Percentiles rank a stretch among this genome's conserved stretches.
Evolutionary conservation across 805 yeast species (phyloP).

Genomic region (Suhomyces tanzawaensis): DNA sequence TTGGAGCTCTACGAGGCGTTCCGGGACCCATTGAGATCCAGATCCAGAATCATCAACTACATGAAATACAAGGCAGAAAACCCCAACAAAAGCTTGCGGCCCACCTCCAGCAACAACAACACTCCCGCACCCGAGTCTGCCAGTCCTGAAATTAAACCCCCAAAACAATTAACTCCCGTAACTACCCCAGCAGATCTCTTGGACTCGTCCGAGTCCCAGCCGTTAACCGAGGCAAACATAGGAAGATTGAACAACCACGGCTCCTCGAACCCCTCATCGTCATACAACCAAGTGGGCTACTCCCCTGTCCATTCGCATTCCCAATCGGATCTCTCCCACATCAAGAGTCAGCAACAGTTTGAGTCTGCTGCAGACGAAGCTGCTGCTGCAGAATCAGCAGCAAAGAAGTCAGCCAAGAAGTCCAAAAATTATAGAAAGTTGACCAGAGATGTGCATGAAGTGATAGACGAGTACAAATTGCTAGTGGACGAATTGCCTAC

Average conservation of each 20-base stretch:
- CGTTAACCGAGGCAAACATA: slow-evolving; percentile 33
- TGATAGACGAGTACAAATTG: slow-evolving; percentile 67
- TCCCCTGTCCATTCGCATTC: slow-evolving; percentile 2
- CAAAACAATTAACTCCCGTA: slow-evolving; percentile 6
- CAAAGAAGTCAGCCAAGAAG: slow-evolving; percentile 29
- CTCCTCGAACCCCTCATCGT: slow-evolving; percentile 1
- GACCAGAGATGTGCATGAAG: slow-evolving; percentile 61
- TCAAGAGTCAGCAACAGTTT: neutral
- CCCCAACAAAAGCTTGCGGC: slow-evolving; percentile 18
- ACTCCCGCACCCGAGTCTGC: neutral
- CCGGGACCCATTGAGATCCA: slow-evolving; percentile 66
- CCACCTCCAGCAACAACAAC: slow-evolving; percentile 9
- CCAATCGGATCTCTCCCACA: slow-evolving; percentile 3
- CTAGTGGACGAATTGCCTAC: slow-evolving; percentile 70
- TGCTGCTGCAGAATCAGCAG: slow-evolving; percentile 12
- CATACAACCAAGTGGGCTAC: slow-evolving; percentile 3
- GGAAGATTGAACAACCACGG: slow-evolving; percentile 21
- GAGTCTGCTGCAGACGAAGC: slow-evolving; percentile 3
- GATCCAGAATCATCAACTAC: slow-evolving; percentile 65
- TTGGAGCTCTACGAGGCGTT: slow-evolving; percentile 70
- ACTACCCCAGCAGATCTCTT: slow-evolving; percentile 11
- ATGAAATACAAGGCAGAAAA: slow-evolving; percentile 56
- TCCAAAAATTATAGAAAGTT: slow-evolving; percentile 54
- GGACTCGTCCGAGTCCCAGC: slow-evolving; percentile 17
- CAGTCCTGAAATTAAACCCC: neutral